Conservation (phyloP, 352 stramenopile genomes). For the Phytophthora macrochlamydospora region DNA sequence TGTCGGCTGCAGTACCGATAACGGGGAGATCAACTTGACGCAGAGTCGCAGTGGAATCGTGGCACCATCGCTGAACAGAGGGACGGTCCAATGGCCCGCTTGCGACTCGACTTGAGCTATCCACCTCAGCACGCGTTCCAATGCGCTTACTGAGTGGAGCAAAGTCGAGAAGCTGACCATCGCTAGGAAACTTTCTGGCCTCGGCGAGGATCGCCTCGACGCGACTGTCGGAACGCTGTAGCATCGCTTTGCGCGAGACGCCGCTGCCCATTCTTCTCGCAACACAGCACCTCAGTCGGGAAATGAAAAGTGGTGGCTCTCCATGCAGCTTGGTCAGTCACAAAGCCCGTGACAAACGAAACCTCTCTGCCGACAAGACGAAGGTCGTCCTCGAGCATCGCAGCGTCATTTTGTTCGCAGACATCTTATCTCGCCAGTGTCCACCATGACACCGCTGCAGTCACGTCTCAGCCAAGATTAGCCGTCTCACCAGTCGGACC, state of each 20-base stretch:
- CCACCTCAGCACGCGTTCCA: conserved; percentile 8
- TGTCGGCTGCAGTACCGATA: background rate
- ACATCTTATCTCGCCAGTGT: background rate
- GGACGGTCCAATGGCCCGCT: conserved; percentile 9
- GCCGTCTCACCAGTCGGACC: background rate
- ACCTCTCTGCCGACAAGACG: background rate
- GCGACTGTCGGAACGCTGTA: conserved; percentile 41
- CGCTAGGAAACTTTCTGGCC: background rate
- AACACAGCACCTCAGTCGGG: background rate
- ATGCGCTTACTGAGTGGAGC: conserved; percentile 8
- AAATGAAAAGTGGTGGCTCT: conserved; percentile 14
- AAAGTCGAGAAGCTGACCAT: conserved; percentile 7
- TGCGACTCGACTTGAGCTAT: conserved; percentile 9
- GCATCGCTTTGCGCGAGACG: conserved; percentile 28
- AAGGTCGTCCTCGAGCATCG: too few species aligned
- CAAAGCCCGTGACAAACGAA: background rate
- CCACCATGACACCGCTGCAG: background rate
- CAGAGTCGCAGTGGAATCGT: conserved; percentile 13
- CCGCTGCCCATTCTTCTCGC: conserved; percentile 37
- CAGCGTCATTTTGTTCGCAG: background rate
- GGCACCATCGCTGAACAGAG: conserved; percentile 8
- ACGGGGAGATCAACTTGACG: conserved; percentile 6
- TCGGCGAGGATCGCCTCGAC: conserved; percentile 27
- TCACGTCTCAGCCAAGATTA: background rate
- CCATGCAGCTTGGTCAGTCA: too few species aligned